phyloP scores from a whole-genome alignment of 2,329 filamentous ascomycete species.

The Sporothrix brunneoviolacea region DNA sequence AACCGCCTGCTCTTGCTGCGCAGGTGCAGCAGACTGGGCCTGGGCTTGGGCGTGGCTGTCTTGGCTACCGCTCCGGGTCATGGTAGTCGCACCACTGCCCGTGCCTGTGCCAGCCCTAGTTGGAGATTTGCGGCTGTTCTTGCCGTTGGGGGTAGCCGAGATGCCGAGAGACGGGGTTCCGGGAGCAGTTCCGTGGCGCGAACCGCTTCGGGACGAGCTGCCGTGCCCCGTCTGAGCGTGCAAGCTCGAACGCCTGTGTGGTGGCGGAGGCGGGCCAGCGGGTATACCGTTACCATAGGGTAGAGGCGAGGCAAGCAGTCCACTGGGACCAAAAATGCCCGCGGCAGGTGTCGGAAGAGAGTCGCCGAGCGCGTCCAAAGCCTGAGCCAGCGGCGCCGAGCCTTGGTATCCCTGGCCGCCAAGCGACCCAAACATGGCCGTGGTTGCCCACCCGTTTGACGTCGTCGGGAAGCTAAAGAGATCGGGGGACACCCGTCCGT shows the following conservation, averaged over 20 bases:
- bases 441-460: constrained; percentile 36
- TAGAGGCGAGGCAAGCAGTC: constrained; percentile 24
- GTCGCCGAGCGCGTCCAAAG: constrained; percentile 39
- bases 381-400: constrained; percentile 24
- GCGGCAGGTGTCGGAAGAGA: constrained; percentile 37
- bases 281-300: constrained; percentile 16
- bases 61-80: constrained; percentile 22
- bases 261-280: constrained; percentile 38
- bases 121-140: constrained; percentile 22
- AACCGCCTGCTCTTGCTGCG: constrained; percentile 12
- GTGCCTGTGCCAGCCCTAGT: constrained; percentile 12
- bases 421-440: constrained; percentile 39
- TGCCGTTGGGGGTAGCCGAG: constrained; percentile 9
- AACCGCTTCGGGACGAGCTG: constrained; percentile 15
- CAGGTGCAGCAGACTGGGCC: constrained; percentile 4
- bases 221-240: constrained; percentile 36
- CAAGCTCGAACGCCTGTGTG: constrained; percentile 48
- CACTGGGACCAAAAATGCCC: constrained; percentile 29
- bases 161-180: constrained; percentile 17
- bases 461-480: constrained; percentile 46
- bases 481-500: constrained; percentile 39
- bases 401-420: constrained; percentile 29
- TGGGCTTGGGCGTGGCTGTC: constrained; percentile 11
- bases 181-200: constrained; percentile 15
- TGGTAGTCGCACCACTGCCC: constrained; percentile 5